Evolutionary conservation across 2,329 filamentous ascomycete species (phyloP).

Genomic region (Pseudogymnoascus sp.): DNA sequence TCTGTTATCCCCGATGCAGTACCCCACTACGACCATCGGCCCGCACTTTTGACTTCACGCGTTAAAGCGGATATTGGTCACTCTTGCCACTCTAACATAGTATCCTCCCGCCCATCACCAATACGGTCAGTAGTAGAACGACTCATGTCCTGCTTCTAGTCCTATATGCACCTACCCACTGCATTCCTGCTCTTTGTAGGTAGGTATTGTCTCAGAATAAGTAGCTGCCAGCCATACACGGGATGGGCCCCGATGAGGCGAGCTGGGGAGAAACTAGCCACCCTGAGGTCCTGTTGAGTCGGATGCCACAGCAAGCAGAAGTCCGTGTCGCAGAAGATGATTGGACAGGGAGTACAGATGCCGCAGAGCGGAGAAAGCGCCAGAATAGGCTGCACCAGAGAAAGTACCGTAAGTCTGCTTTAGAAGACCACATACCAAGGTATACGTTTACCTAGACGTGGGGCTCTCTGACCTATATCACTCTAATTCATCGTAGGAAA

Average conservation of each 20-base stretch:
- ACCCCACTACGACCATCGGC: not conserved
- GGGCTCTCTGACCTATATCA: not conserved
- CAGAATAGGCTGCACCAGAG: conserved; percentile 33
- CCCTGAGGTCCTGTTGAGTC: conserved; percentile 13
- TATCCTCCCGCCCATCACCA: not conserved
- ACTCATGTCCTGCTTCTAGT: not conserved
- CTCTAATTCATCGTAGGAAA: not conserved
- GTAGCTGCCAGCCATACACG: not conserved
- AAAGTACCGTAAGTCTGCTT: conserved; percentile 28
- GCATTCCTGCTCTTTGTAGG: not conserved
- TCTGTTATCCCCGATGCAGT: not conserved
- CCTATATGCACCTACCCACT: not conserved
- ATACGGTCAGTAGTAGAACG: not conserved
- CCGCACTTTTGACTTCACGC: not conserved
- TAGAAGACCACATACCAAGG: conserved; percentile 15
- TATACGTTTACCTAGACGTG: not conserved
- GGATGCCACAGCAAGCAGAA: conserved; percentile 10
- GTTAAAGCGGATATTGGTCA: not conserved
- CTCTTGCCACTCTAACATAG: conserved; percentile 1
- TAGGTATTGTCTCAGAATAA: not conserved
- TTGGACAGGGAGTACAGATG: conserved; percentile 30
- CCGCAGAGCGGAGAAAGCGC: conserved; percentile 28
- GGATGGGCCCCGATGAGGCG: conserved; percentile 11
- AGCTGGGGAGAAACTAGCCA: not conserved
- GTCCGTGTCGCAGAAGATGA: conserved; percentile 24